Percentiles rank a stretch among this genome's conserved stretches.
phyloP scores from a whole-genome alignment of 805 yeast genomes.

The Phaffomyces opuntiae region DNA sequence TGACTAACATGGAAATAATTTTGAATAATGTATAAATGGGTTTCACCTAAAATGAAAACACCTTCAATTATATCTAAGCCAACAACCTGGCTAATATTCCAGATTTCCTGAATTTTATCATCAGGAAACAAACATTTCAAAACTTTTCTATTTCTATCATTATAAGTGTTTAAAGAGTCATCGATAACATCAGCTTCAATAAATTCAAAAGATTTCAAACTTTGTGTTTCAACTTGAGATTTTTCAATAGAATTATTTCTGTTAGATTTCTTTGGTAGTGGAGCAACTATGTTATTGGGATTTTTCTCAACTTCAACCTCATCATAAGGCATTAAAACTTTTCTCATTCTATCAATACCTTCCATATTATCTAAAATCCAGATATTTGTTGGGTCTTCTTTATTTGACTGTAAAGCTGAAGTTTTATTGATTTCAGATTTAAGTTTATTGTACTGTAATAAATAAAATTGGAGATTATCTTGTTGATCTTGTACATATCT shows the following conservation, averaged over 20 bases:
- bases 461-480: slow-evolving; percentile 47
- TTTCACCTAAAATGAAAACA: slow-evolving; percentile 59
- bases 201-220: slow-evolving; percentile 35
- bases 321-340: slow-evolving; percentile 49
- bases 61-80: slow-evolving; percentile 79
- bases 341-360: slow-evolving; percentile 61
- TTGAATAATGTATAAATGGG: slow-evolving; percentile 60
- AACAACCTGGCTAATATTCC: slow-evolving; percentile 69
- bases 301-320: slow-evolving; percentile 39
- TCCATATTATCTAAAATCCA: slow-evolving; percentile 65
- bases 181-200: slow-evolving; percentile 34
- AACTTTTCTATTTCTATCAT: slow-evolving; percentile 71
- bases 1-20: slow-evolving; percentile 52
- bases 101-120: slow-evolving; percentile 62
- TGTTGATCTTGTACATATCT: slow-evolving; percentile 58
- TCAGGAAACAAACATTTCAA: slow-evolving; percentile 60
- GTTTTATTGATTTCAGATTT: slow-evolving; percentile 37
- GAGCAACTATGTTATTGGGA: slow-evolving; percentile 31
- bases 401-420: slow-evolving; percentile 15
- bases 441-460: slow-evolving; percentile 40
- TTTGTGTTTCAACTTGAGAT: slow-evolving; percentile 17
- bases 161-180: slow-evolving; percentile 30
- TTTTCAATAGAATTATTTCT: slow-evolving; percentile 6
- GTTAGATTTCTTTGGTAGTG: slow-evolving; percentile 27
- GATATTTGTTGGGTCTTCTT: slow-evolving; percentile 14